These are phyloP conservation scores for Trichophyton mentagrophytes DNA, from an alignment of 2,329 filamentous ascomycete species.

Conservation along the genomic window DNA sequence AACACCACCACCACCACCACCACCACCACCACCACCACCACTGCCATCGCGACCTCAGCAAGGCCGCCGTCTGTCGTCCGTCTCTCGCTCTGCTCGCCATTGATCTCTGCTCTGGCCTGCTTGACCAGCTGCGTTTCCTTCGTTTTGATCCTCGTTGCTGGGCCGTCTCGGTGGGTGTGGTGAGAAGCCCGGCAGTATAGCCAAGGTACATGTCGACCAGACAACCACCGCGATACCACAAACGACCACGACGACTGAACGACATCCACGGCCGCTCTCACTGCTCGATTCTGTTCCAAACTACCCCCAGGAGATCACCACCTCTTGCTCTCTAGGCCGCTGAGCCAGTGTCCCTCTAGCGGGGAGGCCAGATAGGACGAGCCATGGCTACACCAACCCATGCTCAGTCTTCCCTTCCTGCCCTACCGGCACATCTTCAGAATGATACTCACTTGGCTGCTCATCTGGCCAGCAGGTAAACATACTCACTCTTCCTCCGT, in stretches of 20 bases:
- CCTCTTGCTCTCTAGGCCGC: background rate
- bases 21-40: too few species aligned
- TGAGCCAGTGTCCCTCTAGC: background rate
- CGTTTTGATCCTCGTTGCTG: background rate
- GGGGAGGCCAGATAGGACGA: background rate
- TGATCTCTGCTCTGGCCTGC: too few species aligned
- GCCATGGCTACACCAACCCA: constrained; percentile 46
- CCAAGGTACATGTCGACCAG: background rate
- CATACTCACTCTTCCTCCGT: too few species aligned
- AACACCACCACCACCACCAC: background rate
- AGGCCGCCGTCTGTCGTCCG: background rate
- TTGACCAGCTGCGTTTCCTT: background rate
- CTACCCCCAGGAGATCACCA: background rate
- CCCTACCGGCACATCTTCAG: constrained; percentile 59
- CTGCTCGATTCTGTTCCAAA: background rate
- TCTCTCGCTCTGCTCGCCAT: background rate
- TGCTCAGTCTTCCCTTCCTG: constrained; percentile 70
- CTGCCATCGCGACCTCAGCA: too few species aligned
- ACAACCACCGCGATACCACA: background rate
- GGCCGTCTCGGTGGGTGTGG: background rate
- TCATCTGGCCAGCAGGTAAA: constrained; percentile 39
- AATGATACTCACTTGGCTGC: constrained; percentile 41
- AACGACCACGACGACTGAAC: background rate
- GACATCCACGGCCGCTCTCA: background rate
- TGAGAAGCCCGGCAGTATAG: background rate